Evolutionary conservation across 768 basidiomycete species (phyloP), one percentile per base, ranked within the genome.

Genomic region (Clitopilus hobsonii): DNA sequence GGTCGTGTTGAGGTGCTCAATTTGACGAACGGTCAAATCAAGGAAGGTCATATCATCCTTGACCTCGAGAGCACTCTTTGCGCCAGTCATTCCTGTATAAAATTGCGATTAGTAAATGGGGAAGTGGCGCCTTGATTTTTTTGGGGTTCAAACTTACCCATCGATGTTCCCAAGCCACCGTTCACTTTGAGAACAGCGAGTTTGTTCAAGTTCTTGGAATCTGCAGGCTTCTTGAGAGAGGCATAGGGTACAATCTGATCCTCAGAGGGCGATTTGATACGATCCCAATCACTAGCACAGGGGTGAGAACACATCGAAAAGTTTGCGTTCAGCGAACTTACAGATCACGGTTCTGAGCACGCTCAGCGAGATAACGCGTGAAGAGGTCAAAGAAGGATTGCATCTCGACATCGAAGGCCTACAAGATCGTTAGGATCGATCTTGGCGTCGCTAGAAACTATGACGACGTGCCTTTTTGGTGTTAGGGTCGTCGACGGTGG

Each of bases 31-130:
- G 54, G 85, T 89, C 59, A 98, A 82, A 71, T 98, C 95, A 58
- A 98, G 84, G 84, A 97, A 98, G 51, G 90, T 95, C 94, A 96
- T 94, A 69, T 93, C 94, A 63, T 97, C 89, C 74, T 96, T 89
- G 74, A 96, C 94, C 67, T 96, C 95, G 58, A 98, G 89, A 53
- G 94, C 90, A 66, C 84, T 87, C 80, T 96, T 98, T 20, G 94
- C 93, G 52, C 88, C 86, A 6, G 84, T 86, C 84, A 90, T 87
- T 36, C 88, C 87, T 88, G 58, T 5, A n/a, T 13, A 29, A 16
- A 59, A 30, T 32, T 56, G 49, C 51, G 62, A 10, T 48, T 49
- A n/a, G n/a, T n/a, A n/a, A n/a, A n/a, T n/a, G n/a, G n/a, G n/a
- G n/a, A n/a, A n/a, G n/a, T 51, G 55, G 48, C 26, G n/a, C 22